These are phyloP conservation scores for Pueraria montana DNA, from an alignment of 306 rosid species.

Conservation along the genomic window DNA sequence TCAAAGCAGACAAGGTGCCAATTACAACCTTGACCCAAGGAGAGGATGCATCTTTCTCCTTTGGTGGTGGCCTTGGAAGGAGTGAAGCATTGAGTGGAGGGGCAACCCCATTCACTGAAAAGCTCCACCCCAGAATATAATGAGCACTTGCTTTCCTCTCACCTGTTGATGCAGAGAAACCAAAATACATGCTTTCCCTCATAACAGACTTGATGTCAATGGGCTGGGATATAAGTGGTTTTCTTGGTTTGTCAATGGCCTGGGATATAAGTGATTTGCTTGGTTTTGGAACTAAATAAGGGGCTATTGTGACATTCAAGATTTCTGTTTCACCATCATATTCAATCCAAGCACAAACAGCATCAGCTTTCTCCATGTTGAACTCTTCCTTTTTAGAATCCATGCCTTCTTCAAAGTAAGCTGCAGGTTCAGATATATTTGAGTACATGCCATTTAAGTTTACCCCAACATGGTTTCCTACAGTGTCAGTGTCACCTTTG, in stretches of 20 bases:
- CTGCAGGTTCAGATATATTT: background rate
- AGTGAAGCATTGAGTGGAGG: slow-evolving; percentile 1
- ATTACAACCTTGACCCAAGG: slow-evolving; percentile 25
- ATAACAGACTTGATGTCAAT: background rate
- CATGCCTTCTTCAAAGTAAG: background rate
- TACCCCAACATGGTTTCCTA: slow-evolving; percentile 38
- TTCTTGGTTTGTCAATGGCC: background rate
- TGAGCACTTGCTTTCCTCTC: slow-evolving; percentile 26
- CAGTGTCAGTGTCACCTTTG: background rate
- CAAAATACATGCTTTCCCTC: slow-evolving; percentile 22
- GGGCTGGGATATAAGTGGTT: no score
- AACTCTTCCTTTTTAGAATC: background rate
- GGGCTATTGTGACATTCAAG: slow-evolving; percentile 9
- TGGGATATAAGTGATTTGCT: background rate
- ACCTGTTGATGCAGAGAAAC: slow-evolving; percentile 44
- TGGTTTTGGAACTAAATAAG: background rate
- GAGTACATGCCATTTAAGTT: slow-evolving; percentile 17
- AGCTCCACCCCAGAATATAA: slow-evolving; percentile 33
- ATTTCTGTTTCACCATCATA: slow-evolving; percentile 21
- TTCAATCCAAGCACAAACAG: slow-evolving; percentile 38
- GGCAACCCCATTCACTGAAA: slow-evolving; percentile 28
- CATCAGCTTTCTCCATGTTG: slow-evolving; percentile 2
- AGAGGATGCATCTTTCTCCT: background rate
- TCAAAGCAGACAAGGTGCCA: background rate
- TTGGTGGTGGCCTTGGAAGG: slow-evolving; percentile 39